phyloP scores from a whole-genome alignment of 2,329 filamentous ascomycete species.

The Aspergillus clavatus region DNA sequence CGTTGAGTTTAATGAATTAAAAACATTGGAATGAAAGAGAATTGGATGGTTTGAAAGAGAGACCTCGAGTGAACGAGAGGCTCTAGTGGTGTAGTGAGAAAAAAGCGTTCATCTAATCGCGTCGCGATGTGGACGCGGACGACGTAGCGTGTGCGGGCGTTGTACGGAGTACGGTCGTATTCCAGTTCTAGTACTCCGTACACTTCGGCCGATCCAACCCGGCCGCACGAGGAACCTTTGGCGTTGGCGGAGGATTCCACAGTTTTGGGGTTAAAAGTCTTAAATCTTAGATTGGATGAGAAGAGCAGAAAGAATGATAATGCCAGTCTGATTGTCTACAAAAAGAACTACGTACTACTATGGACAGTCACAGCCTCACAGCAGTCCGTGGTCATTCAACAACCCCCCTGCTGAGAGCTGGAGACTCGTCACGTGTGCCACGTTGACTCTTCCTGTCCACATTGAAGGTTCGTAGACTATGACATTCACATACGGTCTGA shows the following conservation, averaged over 20 bases:
- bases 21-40: not conserved
- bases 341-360: too few relatives aligned
- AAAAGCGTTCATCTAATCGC: slow-evolving; percentile 24
- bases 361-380: too few relatives aligned
- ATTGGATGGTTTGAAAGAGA: slow-evolving; percentile 1
- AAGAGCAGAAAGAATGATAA: too few relatives aligned
- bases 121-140: slow-evolving; percentile 34
- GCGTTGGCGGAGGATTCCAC: not conserved
- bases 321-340: too few relatives aligned
- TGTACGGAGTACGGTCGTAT: slow-evolving; percentile 1
- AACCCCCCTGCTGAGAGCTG: too few relatives aligned
- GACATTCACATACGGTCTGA: too few relatives aligned
- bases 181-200: slow-evolving; percentile 1
- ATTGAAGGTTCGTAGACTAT: too few relatives aligned
- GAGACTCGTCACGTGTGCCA: too few relatives aligned
- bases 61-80: slow-evolving; percentile 15
- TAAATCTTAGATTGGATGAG: too few relatives aligned
- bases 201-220: slow-evolving; percentile 5
- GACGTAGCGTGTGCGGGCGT: slow-evolving; percentile 10
- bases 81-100: slow-evolving; percentile 18
- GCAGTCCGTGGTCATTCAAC: too few relatives aligned
- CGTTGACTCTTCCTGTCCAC: too few relatives aligned
- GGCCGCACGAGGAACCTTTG: slow-evolving; percentile 3
- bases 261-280: not conserved
- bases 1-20: slow-evolving; percentile 7